phyloP scores from a whole-genome alignment of 768 basidiomycete species.

The Chalciporus piperatus region DNA sequence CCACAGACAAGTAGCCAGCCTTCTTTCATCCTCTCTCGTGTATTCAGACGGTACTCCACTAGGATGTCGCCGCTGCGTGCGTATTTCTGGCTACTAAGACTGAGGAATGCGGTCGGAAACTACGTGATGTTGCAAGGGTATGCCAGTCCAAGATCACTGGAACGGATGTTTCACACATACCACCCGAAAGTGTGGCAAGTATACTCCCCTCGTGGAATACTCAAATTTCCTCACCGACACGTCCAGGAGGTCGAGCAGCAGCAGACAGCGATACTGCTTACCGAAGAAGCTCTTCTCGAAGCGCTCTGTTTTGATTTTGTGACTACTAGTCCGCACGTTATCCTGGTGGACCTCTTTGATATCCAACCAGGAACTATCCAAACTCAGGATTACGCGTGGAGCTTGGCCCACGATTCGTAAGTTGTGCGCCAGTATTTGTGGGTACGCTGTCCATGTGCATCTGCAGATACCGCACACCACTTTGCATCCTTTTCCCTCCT shows the following conservation, averaged over 20 bases:
- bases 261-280: slow-evolving; percentile 63
- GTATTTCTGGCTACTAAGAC: slow-evolving; percentile 91
- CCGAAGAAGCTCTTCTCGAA: slow-evolving; percentile 78
- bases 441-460: slow-evolving; percentile 6
- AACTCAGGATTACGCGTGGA: slow-evolving; percentile 79
- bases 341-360: slow-evolving; percentile 72
- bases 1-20: slow-evolving; percentile 58
- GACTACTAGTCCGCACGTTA: slow-evolving; percentile 72
- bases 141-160: slow-evolving; percentile 66
- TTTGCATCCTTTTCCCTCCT: slow-evolving; percentile 69
- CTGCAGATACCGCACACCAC: slow-evolving; percentile 70
- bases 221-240: slow-evolving; percentile 1
- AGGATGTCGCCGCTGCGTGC: slow-evolving; percentile 85
- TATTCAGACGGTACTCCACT: slow-evolving; percentile 8
- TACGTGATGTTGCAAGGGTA: slow-evolving; percentile 79
- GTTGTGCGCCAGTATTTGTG: slow-evolving; percentile 21
- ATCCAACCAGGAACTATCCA: slow-evolving; percentile 43
- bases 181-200: slow-evolving; percentile 64
- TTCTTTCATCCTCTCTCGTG: slow-evolving; percentile 4
- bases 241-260: slow-evolving; percentile 72
- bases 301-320: slow-evolving; percentile 86
- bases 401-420: slow-evolving; percentile 85
- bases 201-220: not conserved
- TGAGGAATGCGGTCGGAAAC: slow-evolving; percentile 83
- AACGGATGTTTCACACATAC: slow-evolving; percentile 52